Percentiles rank a stretch among this genome's conserved stretches.
These are phyloP conservation scores for Quercus dentata DNA, from an alignment of 306 rosid genomes.

Conservation along the genomic window DNA sequence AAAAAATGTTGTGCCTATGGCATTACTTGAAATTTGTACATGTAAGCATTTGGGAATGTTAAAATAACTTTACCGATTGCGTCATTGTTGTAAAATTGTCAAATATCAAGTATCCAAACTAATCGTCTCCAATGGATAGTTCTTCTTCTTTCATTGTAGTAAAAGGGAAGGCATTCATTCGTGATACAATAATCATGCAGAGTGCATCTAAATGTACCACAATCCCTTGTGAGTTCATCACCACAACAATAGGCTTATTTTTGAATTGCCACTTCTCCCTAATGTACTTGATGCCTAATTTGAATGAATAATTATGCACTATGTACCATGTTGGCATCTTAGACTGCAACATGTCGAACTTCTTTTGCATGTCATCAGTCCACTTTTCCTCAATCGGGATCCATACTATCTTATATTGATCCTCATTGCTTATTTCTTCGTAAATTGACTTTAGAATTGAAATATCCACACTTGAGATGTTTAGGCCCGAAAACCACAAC, in stretches of 20 bases:
- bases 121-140: background rate
- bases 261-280: slow-evolving; percentile 28
- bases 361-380: slow-evolving; percentile 10
- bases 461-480: slow-evolving; percentile 23
- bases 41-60: too few relatives aligned
- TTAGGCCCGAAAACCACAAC: slow-evolving; percentile 26
- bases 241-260: slow-evolving; percentile 28
- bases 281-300: slow-evolving; percentile 27
- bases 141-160: background rate
- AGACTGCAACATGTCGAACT: slow-evolving; percentile 24
- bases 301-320: background rate
- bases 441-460: slow-evolving; percentile 14
- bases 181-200: slow-evolving; percentile 28
- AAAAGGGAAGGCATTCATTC: slow-evolving; percentile 31
- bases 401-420: slow-evolving; percentile 31
- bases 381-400: slow-evolving; percentile 30
- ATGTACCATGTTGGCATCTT: slow-evolving; percentile 50
- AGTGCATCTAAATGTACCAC: slow-evolving; percentile 30
- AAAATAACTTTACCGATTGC: too few relatives aligned
- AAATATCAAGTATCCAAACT: background rate
- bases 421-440: slow-evolving; percentile 11
- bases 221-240: slow-evolving; percentile 28
- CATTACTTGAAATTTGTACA: too few relatives aligned
- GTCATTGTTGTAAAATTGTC: too few relatives aligned
- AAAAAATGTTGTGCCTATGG: too few relatives aligned